Percentiles rank a stretch among this genome's conserved stretches.
phyloP scores from a whole-genome alignment of 75 land plant species.

The Sequoia sempervirens region DNA sequence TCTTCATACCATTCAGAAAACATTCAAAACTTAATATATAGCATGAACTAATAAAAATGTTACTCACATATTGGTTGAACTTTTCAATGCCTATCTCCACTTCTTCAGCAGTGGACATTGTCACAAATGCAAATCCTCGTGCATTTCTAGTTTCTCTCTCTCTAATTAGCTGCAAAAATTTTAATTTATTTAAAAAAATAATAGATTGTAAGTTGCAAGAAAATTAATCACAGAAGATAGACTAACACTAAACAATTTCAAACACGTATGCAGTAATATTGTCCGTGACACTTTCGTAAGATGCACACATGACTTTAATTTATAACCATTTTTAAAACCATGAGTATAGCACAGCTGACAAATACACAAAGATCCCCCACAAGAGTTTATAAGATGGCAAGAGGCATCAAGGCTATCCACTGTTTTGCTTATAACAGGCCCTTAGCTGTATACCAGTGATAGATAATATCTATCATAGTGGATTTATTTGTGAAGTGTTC shows the following conservation, averaged over 20 bases:
- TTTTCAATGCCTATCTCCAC: too few relatives aligned
- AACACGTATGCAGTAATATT: too few relatives aligned
- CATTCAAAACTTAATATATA: not conserved
- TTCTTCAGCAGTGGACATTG: conserved; percentile 81
- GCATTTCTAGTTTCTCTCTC: conserved; percentile 70
- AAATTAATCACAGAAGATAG: not conserved
- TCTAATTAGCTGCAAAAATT: conserved; percentile 53
- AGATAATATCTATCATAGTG: too few relatives aligned
- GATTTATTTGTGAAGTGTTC: too few relatives aligned
- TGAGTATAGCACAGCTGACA: not conserved
- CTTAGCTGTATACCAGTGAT: too few relatives aligned
- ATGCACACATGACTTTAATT: not conserved
- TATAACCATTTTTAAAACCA: not conserved
- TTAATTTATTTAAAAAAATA: too few relatives aligned
- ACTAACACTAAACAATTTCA: not conserved
- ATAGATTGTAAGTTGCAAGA: conserved; percentile 1
- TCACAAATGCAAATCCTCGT: conserved; percentile 84
- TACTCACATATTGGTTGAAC: conserved; percentile 65
- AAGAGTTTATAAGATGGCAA: too few relatives aligned
- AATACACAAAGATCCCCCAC: not conserved
- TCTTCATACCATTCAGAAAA: not conserved
- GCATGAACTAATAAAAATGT: not conserved
- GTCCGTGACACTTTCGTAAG: too few relatives aligned
- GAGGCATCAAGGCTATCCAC: too few relatives aligned
- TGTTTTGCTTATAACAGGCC: too few relatives aligned